phyloP scores from a whole-genome alignment of 148 eudicot species.

The Persicaria tinctoria region DNA sequence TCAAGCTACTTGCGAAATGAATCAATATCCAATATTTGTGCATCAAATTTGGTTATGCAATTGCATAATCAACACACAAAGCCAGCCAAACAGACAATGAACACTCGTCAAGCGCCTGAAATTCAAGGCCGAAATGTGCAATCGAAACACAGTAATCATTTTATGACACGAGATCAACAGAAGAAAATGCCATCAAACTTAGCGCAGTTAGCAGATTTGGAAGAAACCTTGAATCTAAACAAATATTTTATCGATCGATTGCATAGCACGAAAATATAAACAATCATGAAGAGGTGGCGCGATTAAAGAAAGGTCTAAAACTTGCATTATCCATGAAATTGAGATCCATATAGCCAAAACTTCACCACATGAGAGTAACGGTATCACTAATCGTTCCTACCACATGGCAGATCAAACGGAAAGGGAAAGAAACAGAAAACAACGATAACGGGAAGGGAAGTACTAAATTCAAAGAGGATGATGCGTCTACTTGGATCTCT shows the following conservation, averaged over 20 bases:
- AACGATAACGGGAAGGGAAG: neutral
- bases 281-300: neutral
- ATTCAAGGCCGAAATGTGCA: too few relatives aligned
- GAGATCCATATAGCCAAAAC: conserved; percentile 3
- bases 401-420: neutral
- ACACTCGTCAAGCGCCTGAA: too few relatives aligned
- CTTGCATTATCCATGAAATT: neutral
- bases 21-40: too few relatives aligned
- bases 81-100: too few relatives aligned
- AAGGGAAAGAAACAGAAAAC: neutral
- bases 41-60: too few relatives aligned
- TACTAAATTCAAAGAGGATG: neutral
- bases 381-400: neutral
- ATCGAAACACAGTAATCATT: too few relatives aligned
- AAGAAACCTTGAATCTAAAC: too few relatives aligned
- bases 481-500: conserved; percentile 18
- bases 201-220: too few relatives aligned
- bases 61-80: too few relatives aligned
- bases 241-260: neutral
- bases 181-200: too few relatives aligned
- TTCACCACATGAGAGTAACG: neutral
- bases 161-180: too few relatives aligned
- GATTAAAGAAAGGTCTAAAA: neutral
- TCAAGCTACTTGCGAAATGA: too few relatives aligned
- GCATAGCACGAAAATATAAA: neutral